Evolutionary conservation across 768 basidiomycete species (phyloP).

Genomic region (Pisolithus marmoratus): DNA sequence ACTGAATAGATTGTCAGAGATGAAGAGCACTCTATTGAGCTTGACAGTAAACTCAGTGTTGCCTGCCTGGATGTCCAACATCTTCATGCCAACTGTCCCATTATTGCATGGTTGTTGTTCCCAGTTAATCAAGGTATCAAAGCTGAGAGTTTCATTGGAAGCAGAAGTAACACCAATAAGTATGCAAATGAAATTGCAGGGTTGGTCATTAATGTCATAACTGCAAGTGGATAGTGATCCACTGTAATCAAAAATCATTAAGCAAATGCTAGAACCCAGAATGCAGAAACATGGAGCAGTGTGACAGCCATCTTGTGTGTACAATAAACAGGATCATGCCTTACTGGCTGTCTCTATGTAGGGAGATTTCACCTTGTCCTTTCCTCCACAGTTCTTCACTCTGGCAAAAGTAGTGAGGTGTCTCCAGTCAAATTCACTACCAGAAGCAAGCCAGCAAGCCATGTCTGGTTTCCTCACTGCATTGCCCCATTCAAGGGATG

Average conservation of each 20-base stretch:
- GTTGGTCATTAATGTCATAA: not conserved
- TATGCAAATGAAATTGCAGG: not conserved
- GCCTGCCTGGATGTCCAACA: not conserved
- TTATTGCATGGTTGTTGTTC: not conserved
- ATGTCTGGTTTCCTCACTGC: not conserved
- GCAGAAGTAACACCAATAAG: not conserved
- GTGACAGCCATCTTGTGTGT: not conserved
- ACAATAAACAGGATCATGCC: not conserved
- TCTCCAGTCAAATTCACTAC: not conserved
- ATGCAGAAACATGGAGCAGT: not conserved
- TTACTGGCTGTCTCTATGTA: not conserved
- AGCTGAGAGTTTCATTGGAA: not conserved
- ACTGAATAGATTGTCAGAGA: not conserved
- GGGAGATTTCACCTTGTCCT: not conserved
- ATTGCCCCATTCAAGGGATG: not conserved
- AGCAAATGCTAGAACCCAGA: not conserved
- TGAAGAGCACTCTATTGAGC: not conserved
- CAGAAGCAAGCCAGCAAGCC: not conserved
- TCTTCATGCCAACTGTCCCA: not conserved
- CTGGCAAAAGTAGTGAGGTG: not conserved
- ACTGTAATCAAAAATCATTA: not conserved
- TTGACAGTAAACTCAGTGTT: not conserved
- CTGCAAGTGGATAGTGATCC: not conserved
- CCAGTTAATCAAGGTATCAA: not conserved
- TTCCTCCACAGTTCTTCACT: not conserved